Evolutionary conservation across 2,329 filamentous ascomycete species (phyloP).

Genomic region (Xylariaceae sp.): DNA sequence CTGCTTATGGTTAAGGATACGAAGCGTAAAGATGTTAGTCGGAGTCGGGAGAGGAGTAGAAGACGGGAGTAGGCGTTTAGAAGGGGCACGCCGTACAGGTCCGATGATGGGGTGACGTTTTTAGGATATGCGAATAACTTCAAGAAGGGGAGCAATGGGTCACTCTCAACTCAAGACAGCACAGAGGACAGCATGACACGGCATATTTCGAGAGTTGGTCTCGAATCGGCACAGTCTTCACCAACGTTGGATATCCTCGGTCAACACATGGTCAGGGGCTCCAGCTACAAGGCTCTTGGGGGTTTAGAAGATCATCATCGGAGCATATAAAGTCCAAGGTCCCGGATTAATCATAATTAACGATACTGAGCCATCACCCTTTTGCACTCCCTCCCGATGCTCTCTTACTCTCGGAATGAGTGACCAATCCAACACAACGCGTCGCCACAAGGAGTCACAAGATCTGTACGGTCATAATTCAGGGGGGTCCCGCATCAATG

Average conservation of each 20-base stretch:
- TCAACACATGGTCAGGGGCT: no score
- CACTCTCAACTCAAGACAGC: no score
- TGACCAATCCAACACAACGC: background rate
- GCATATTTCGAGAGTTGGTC: no score
- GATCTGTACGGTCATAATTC: background rate
- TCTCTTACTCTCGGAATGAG: background rate
- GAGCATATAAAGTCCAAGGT: no score
- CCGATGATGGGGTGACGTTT: background rate
- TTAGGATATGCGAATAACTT: background rate
- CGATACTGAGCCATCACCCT: no score
- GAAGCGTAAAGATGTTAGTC: constrained; percentile 25
- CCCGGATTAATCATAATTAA: no score
- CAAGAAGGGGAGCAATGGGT: background rate
- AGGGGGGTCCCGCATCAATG: background rate
- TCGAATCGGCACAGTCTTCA: no score
- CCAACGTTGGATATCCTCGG: no score
- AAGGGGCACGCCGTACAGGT: background rate
- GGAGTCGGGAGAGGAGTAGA: constrained; percentile 24
- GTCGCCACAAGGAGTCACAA: no score
- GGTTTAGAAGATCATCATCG: no score
- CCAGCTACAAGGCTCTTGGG: no score
- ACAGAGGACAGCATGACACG: no score
- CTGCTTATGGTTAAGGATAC: constrained; percentile 27
- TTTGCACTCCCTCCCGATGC: background rate
- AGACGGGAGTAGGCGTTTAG: constrained; percentile 18